phyloP scores from a whole-genome alignment of 73 alveolate genomes.

The Paramecium biaurelia region DNA sequence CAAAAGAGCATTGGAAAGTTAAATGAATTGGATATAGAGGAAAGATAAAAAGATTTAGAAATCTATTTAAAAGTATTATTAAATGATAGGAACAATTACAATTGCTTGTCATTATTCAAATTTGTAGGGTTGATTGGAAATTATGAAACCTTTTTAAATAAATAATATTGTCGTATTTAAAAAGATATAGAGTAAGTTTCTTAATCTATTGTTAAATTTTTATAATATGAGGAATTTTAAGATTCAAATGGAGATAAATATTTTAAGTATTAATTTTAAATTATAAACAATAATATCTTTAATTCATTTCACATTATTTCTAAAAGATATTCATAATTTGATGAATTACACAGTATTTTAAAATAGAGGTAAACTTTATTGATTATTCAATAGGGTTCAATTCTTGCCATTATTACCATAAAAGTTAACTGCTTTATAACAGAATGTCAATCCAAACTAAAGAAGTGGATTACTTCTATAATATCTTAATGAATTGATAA shows the following conservation, averaged over 20 bases:
- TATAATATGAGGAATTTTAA: background rate
- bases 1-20: background rate
- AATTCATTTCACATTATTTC: background rate
- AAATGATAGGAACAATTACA: background rate
- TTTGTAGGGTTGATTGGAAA: background rate
- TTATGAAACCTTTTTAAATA: background rate
- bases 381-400: background rate
- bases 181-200: background rate
- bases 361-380: background rate
- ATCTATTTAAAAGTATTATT: background rate
- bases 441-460: background rate
- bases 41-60: background rate
- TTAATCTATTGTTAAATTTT: background rate
- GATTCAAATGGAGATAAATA: background rate
- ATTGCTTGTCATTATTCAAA: background rate
- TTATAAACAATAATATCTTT: background rate
- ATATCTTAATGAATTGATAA: background rate
- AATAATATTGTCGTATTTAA: background rate
- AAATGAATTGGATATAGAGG: background rate
- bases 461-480: background rate
- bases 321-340: constrained; percentile 5
- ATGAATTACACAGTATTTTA: background rate
- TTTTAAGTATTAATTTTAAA: background rate
- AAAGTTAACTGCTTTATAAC: background rate
- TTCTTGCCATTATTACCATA: background rate